Conservation (phyloP, 495 filamentous ascomycete species). For the Clohesyomyces aquaticus region DNA sequence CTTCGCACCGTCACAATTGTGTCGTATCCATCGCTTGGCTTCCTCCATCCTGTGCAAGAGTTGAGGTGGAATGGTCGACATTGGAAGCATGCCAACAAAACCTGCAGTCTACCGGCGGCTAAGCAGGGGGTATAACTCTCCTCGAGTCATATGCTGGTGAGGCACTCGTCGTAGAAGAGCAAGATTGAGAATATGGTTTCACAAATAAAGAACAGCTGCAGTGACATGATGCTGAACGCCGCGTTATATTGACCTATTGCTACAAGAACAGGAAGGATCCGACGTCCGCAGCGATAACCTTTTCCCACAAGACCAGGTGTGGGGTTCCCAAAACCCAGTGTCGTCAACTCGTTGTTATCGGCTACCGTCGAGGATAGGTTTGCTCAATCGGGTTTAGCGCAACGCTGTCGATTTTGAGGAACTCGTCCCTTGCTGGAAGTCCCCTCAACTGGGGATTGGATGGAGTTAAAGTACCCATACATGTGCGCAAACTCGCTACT, state of each 20-base stretch:
- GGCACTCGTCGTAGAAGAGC: not conserved
- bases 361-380: conserved; percentile 23
- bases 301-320: conserved; percentile 7
- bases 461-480: not conserved
- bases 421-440: not conserved
- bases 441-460: not conserved
- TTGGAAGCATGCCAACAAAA: too few relatives aligned
- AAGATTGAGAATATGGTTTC: not conserved
- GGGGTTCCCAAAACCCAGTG: conserved; percentile 14
- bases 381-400: conserved; percentile 21
- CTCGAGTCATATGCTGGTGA: not conserved
- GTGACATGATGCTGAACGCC: not conserved
- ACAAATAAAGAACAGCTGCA: not conserved
- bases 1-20: conserved; percentile 24
- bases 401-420: not conserved
- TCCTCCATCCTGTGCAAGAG: conserved; percentile 27
- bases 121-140: too few relatives aligned
- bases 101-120: too few relatives aligned
- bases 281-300: conserved; percentile 19
- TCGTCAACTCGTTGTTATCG: conserved; percentile 15
- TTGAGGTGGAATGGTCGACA: not conserved
- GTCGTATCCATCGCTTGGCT: conserved; percentile 35
- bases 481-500: conserved; percentile 1
- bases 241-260: conserved; percentile 7
- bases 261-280: not conserved